These are phyloP conservation scores for Voacanga thouarsii DNA, from an alignment of 257 asterid genomes.

Conservation along the genomic window DNA sequence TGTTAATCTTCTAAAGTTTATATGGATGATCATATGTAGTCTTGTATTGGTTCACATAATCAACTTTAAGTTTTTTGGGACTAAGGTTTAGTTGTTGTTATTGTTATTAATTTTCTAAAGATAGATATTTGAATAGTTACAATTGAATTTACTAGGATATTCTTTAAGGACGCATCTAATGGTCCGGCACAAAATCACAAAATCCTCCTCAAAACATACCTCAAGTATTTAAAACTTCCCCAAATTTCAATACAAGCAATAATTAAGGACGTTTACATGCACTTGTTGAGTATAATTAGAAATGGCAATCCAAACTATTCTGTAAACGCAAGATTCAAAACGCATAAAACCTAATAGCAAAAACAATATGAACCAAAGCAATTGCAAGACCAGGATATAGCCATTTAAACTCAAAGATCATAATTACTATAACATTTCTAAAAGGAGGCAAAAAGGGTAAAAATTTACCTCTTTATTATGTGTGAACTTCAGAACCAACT, in stretches of 20 bases:
- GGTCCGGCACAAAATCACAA: not conserved
- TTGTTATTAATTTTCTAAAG: too few relatives aligned
- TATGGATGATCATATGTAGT: too few relatives aligned
- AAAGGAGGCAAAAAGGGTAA: not conserved
- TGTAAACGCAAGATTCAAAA: not conserved
- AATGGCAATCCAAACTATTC: not conserved
- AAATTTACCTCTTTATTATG: constrained; percentile 64
- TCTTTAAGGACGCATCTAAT: not conserved
- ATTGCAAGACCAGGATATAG: not conserved
- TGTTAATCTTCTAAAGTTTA: not conserved
- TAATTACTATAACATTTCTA: too few relatives aligned
- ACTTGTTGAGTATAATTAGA: not conserved
- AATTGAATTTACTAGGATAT: not conserved
- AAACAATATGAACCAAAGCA: not conserved
- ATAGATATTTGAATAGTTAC: not conserved
- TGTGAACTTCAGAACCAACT: constrained; percentile 83
- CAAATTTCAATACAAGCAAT: not conserved
- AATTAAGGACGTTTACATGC: not conserved
- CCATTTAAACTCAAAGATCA: not conserved
- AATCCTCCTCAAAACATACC: not conserved
- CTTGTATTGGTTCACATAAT: too few relatives aligned
- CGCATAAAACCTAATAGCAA: not conserved
- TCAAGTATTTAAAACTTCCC: not conserved
- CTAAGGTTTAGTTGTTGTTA: too few relatives aligned
- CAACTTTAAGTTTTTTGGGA: too few relatives aligned